Conservation (phyloP, 352 stramenopile species). For the Pythium chondricola region DNA sequence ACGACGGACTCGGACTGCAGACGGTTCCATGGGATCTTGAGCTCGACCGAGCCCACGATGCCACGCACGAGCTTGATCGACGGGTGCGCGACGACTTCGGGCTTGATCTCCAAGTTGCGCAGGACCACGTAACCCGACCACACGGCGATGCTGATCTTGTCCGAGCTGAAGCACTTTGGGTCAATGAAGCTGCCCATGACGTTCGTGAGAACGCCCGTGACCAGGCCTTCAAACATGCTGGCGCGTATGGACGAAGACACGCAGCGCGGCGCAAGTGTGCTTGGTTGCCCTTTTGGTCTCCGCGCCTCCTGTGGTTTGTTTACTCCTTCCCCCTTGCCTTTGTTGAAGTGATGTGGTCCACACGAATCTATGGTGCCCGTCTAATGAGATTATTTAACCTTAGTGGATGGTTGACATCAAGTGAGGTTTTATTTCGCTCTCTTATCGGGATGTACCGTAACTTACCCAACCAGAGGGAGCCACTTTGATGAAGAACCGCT, state of each 20-base stretch:
- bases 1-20: slow-evolving; percentile 85
- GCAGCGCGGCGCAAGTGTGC: background rate
- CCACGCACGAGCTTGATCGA: slow-evolving; percentile 69
- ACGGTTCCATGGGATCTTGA: slow-evolving; percentile 89
- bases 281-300: background rate
- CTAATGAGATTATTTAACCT: background rate
- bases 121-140: slow-evolving; percentile 86
- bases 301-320: background rate
- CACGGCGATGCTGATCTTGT: slow-evolving; percentile 86
- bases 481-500: no score
- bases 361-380: no score
- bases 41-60: slow-evolving; percentile 78
- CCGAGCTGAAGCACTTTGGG: slow-evolving; percentile 78
- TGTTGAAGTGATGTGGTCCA: slow-evolving; percentile 16
- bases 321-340: background rate
- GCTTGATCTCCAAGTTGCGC: slow-evolving; percentile 72
- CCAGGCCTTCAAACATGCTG: slow-evolving; percentile 88
- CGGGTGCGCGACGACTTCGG: slow-evolving; percentile 59
- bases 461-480: slow-evolving; percentile 1
- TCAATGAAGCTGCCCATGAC: slow-evolving; percentile 86
- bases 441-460: slow-evolving; percentile 10
- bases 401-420: slow-evolving; percentile 17
- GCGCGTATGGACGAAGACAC: background rate
- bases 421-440: slow-evolving; percentile 22
- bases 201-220: slow-evolving; percentile 79